Conservation (phyloP, 331 rosid genomes). For the Rosa hybrid region DNA sequence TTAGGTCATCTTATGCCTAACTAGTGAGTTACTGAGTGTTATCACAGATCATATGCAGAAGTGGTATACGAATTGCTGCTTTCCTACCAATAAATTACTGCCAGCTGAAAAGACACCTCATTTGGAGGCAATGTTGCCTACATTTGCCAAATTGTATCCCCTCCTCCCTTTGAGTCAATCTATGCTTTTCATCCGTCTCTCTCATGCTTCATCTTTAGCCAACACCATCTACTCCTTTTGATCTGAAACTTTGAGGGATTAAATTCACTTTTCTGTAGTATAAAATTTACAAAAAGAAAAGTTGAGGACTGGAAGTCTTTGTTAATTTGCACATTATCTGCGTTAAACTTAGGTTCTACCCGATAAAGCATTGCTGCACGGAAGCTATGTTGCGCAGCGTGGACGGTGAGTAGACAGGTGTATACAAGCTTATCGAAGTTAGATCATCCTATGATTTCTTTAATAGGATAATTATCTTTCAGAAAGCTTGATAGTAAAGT, state of each 20-base stretch:
- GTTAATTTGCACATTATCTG: neutral
- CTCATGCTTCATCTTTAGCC: slow-evolving; percentile 22
- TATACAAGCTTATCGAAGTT: slow-evolving; percentile 8
- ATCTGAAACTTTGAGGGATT: slow-evolving; percentile 10
- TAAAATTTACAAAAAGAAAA: neutral
- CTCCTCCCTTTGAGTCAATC: neutral
- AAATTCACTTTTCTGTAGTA: neutral
- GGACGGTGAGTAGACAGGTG: slow-evolving; percentile 13
- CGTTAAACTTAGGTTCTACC: neutral
- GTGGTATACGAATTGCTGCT: neutral
- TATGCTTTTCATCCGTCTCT: neutral
- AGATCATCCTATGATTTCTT: neutral
- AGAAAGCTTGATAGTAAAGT: neutral
- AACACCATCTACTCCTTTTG: neutral
- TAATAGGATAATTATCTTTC: slow-evolving; percentile 13
- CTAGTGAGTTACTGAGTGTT: neutral
- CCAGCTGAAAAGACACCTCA: slow-evolving; percentile 4
- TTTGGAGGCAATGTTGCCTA: slow-evolving; percentile 4
- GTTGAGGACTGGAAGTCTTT: neutral
- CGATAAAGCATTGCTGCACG: neutral
- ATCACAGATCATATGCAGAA: neutral
- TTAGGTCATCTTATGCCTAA: neutral
- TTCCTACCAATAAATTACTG: neutral
- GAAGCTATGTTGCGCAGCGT: neutral
- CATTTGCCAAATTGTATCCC: neutral